phyloP scores from a whole-genome alignment of 495 filamentous ascomycete genomes.

The Talaromyces proteolyticus region DNA sequence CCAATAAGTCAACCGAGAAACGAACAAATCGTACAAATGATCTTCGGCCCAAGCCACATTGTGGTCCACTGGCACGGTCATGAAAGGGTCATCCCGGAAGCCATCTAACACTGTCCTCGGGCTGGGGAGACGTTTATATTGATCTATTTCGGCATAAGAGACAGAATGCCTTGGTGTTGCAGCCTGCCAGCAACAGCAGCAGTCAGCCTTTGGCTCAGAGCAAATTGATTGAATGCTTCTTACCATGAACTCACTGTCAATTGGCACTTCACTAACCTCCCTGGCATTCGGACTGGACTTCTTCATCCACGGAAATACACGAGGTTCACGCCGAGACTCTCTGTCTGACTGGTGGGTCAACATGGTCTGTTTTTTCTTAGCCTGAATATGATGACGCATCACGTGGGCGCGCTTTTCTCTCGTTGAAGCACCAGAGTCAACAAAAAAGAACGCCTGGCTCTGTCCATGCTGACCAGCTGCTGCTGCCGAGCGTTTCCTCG shows the following conservation, averaged over 20 bases:
- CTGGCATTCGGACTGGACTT: too few species aligned
- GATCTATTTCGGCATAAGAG: background rate
- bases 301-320: slow-evolving; percentile 20
- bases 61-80: slow-evolving; percentile 23
- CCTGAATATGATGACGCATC: slow-evolving; percentile 44
- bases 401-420: slow-evolving; percentile 43
- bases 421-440: slow-evolving; percentile 37
- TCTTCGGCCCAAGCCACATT: slow-evolving; percentile 4
- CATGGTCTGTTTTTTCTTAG: slow-evolving; percentile 35
- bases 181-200: background rate
- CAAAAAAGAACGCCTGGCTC: slow-evolving; percentile 37
- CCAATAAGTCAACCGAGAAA: slow-evolving; percentile 35
- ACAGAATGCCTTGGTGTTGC: background rate
- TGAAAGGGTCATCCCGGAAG: slow-evolving; percentile 30
- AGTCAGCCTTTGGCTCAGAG: background rate
- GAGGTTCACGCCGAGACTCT: slow-evolving; percentile 12
- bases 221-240: background rate
- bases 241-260: background rate
- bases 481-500: slow-evolving; percentile 3
- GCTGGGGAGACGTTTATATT: background rate
- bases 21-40: slow-evolving; percentile 32
- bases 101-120: slow-evolving; percentile 24
- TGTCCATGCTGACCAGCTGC: background rate
- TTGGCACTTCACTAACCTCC: too few species aligned
- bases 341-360: slow-evolving; percentile 14